phyloP scores from a whole-genome alignment of 768 basidiomycete genomes.

The Floccularia luteovirens region DNA sequence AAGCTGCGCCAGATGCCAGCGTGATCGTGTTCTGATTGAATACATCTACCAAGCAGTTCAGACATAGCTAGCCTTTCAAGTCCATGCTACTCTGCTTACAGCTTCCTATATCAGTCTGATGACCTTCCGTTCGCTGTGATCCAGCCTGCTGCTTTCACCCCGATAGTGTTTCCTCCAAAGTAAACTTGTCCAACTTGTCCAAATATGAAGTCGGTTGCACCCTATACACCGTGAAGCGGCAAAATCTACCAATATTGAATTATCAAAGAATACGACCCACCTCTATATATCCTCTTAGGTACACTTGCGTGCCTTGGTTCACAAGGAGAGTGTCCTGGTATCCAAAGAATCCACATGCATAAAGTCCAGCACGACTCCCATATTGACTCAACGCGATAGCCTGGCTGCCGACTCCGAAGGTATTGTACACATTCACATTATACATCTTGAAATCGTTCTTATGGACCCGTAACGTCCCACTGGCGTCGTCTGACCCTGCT shows the following conservation, averaged over 20 bases:
- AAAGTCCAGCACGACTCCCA: conserved; percentile 34
- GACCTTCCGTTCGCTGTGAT: conserved; percentile 42
- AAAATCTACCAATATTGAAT: too few relatives aligned
- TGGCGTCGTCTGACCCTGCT: conserved; percentile 38
- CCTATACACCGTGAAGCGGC: conserved; percentile 21
- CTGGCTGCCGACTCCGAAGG: conserved; percentile 33
- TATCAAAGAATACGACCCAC: conserved; percentile 11
- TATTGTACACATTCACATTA: conserved; percentile 43
- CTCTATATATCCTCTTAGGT: conserved; percentile 38
- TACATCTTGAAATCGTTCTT: conserved; percentile 41
- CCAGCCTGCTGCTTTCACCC: conserved; percentile 31
- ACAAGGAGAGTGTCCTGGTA: conserved; percentile 41
- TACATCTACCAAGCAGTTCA: conserved; percentile 19
- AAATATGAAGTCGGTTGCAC: conserved; percentile 44
- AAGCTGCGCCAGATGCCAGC: conserved; percentile 28
- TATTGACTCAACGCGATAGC: conserved; percentile 45
- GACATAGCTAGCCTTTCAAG: background rate
- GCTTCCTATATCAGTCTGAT: conserved; percentile 33
- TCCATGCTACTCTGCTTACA: conserved; percentile 22
- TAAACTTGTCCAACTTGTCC: conserved; percentile 35
- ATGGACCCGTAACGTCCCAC: conserved; percentile 40
- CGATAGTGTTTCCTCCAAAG: conserved; percentile 43
- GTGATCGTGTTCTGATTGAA: conserved; percentile 37
- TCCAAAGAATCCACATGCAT: conserved; percentile 38
- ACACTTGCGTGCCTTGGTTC: conserved; percentile 41